phyloP scores from a whole-genome alignment of 73 alveolate genomes.

The Paramecium octaurelia region DNA sequence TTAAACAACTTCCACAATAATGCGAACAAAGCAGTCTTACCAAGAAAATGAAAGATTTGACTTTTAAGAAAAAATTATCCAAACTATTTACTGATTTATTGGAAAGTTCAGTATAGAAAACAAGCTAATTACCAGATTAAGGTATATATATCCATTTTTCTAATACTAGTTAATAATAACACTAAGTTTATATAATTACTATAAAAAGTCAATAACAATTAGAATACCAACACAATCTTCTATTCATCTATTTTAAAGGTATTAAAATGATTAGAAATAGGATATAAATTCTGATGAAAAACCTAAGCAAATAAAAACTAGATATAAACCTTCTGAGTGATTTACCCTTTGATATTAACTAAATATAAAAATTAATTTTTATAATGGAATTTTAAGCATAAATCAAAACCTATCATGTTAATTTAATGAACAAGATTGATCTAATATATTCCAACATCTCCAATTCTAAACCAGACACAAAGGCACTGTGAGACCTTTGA shows the following conservation, averaged over 20 bases:
- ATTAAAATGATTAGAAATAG: background rate
- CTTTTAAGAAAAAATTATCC: background rate
- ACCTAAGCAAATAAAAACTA: background rate
- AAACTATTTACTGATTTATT: background rate
- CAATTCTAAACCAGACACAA: slow-evolving; percentile 47
- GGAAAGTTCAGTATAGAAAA: background rate
- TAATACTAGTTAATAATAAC: background rate
- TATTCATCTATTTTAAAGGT: slow-evolving; percentile 17
- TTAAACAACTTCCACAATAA: background rate
- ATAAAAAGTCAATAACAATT: slow-evolving; percentile 26
- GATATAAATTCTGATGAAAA: slow-evolving; percentile 35
- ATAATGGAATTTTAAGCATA: background rate
- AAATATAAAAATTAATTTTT: background rate
- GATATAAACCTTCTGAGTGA: background rate
- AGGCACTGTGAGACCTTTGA: slow-evolving; percentile 47
- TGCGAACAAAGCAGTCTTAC: background rate
- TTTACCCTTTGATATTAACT: background rate
- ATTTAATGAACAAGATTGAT: background rate
- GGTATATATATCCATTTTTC: background rate
- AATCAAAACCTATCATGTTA: background rate
- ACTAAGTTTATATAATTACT: slow-evolving; percentile 5
- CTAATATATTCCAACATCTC: slow-evolving; percentile 52
- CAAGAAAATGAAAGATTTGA: background rate
- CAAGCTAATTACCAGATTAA: background rate
- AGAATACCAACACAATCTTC: slow-evolving; percentile 15